Base-by-base conservation (phyloP, 1,139 yeast species). In the Pichia sp. region DNA sequence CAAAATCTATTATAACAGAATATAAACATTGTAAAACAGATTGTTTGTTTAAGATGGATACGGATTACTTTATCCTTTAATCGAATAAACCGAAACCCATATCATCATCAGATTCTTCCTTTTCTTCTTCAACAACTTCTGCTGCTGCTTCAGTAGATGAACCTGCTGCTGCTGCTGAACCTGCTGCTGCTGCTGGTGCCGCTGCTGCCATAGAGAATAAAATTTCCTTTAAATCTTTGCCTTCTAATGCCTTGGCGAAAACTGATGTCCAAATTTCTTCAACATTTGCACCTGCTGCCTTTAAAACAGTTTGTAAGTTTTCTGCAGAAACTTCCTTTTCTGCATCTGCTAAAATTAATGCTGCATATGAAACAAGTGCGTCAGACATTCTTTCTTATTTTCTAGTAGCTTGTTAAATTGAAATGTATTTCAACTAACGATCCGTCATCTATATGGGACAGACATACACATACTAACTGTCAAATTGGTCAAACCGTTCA, bases 281-380 rank as follows among this genome's bases (percentile, higher is more conserved):
- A 63, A 86, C 82, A 52, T 74, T 71, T 61, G 91, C 86, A 71
- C 91, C 89, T 62, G 96, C 96, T 60, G 95, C 89, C 69, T 79
- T 72, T 71, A 88, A 71, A 69, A 86, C 70, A 60, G 95, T 71
- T 66, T 74, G 67, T 66, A 91, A 77, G 81, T 88, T 88, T 71
- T 88, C 96, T 63, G 96, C 68, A 63, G 96, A 71, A 80, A 89
- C 78, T 71, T 86, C 96, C 67, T 86, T 75, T 66, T 88, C 96
- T 63, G 96, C 85, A 72, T 89, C 97, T 60, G 96, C 96, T 72
- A 89, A 79, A 77, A 89, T 88, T 72, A 89, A 84, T 68, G 98
- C 93, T 69, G 97, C 96, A 75, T 79, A 79, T 55, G 86, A 78
- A 62, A 79, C 76, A 61, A 84, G 77, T 57, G 84, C 71, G 70